A percentile compares a stretch with the other conserved stretches of the same genome.
These are phyloP conservation scores for Penicillium sclerotigenum DNA, from an alignment of 2,329 filamentous ascomycete species.

Conservation along the genomic window DNA sequence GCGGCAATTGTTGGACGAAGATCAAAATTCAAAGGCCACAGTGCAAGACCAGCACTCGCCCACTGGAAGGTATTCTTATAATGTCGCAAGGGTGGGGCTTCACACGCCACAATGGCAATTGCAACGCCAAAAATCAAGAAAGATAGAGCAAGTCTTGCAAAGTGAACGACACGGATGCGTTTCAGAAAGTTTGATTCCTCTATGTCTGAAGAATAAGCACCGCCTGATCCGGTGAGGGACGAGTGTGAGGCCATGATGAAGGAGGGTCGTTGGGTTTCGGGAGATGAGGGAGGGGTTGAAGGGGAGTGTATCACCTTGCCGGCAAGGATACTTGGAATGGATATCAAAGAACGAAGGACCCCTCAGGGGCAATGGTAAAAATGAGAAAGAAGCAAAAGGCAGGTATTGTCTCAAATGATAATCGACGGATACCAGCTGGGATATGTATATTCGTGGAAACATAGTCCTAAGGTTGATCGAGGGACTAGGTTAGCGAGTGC, in stretches of 20 bases:
- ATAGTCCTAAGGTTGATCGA: background rate
- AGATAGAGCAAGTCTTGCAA: conserved; percentile 35
- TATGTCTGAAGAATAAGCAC: conserved; percentile 34
- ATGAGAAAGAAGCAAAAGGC: conserved; percentile 15
- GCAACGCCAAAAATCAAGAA: conserved; percentile 30
- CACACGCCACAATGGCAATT: conserved; percentile 35
- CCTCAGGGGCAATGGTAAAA: conserved; percentile 11
- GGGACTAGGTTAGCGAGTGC: conserved; percentile 9
- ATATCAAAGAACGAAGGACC: conserved; percentile 4
- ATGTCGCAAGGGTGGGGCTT: conserved; percentile 39
- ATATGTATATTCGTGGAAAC: conserved; percentile 13
- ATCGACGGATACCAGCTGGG: background rate
- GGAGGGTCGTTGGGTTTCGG: conserved; percentile 1
- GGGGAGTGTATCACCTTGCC: conserved; percentile 12
- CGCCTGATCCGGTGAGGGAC: conserved; percentile 29
- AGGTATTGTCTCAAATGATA: conserved; percentile 6
- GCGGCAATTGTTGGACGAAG: conserved; percentile 39
- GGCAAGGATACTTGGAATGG: conserved; percentile 12
- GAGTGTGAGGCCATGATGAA: conserved; percentile 28
- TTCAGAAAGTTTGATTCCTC: conserved; percentile 38
- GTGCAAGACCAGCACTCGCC: conserved; percentile 31
- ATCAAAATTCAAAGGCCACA: conserved; percentile 46
- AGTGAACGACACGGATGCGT: conserved; percentile 33
- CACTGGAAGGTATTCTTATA: conserved; percentile 40
- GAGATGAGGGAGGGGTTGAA: conserved; percentile 1